Evolutionary conservation across 1,284 basidiomycete genomes (phyloP).

Genomic region (Blastosporella zonata): DNA sequence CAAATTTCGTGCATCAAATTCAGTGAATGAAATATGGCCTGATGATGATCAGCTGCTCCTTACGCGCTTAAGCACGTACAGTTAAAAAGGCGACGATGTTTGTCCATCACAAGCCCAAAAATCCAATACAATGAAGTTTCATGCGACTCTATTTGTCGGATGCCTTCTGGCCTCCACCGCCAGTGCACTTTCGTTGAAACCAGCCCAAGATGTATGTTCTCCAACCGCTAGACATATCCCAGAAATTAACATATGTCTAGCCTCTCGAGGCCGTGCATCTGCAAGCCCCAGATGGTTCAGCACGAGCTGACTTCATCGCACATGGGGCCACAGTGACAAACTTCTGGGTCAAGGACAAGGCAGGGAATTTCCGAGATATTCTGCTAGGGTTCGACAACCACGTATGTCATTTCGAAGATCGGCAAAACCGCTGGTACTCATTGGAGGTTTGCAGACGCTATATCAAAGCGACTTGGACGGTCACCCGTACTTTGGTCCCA

Average conservation of each 20-base stretch:
- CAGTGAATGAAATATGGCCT: background rate
- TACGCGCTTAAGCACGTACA: background rate
- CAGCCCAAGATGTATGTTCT: background rate
- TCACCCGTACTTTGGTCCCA: constrained; percentile 39
- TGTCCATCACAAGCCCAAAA: background rate
- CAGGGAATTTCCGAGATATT: constrained; percentile 39
- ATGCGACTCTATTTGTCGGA: background rate
- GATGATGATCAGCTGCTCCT: constrained; percentile 11
- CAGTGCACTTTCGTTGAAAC: background rate
- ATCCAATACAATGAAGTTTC: constrained; percentile 2
- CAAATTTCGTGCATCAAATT: constrained; percentile 4
- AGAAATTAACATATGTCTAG: constrained; percentile 16
- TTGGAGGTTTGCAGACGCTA: constrained; percentile 25
- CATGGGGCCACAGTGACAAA: constrained; percentile 39
- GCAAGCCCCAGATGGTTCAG: constrained; percentile 38
- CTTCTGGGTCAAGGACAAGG: constrained; percentile 44
- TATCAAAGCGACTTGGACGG: constrained; percentile 34
- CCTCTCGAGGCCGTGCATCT: constrained; percentile 29
- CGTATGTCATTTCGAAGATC: constrained; percentile 21
- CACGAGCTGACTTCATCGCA: constrained; percentile 39
- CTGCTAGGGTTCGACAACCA: constrained; percentile 39
- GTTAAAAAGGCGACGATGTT: background rate
- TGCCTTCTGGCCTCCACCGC: background rate
- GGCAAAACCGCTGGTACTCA: background rate
- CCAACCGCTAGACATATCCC: background rate